Evolutionary conservation across 75 land plant species (phyloP), one percentile per base, ranked within the genome.

Genomic region (Ceratopteris richardii): DNA sequence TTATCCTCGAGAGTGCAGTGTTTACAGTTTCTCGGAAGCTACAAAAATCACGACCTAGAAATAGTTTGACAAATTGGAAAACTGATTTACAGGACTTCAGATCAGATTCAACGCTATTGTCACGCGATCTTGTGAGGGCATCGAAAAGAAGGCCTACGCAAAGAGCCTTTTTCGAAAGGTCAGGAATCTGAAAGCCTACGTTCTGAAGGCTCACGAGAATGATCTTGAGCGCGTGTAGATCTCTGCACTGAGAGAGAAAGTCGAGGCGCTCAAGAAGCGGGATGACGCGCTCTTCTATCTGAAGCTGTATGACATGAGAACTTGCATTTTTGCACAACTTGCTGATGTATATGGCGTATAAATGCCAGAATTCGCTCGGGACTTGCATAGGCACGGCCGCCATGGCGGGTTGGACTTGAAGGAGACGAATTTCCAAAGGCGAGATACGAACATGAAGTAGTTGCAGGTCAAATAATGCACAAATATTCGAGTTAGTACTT

Each of bases 231-330:
- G 52, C 51, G 4, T 43, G 40, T 10, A 66, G 51, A 59, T 58
- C 39, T n/a, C 42, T 18, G 64, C 68, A 66, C 23, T 58, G 56
- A 24, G 68, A 44, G 33, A 59, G n/a, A 27, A 66, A 66, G 39
- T 48, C 22, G 36, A 58, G 46, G n/a, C 68, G 68, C 2, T 66
- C 64, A 2, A 66, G 52, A 20, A 66, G 52, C 10, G 68, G 62
- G 29, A 66, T 0, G 29, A 66, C 46, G 29, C 39, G 61, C 1
- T 58, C 40, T 22, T 57, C 67, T 9, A 66, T 2, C 54, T 23
- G 54, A 1, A 3, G 27, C 54, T 52, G 24, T 7, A 2, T 18
- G 54, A 3, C 3, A 26, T 2, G 14, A 12, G 28, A 52, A 14
- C 37, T 33, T 4, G 37, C 7, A 4, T 33, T 9, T 33, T 33